Percentiles rank a stretch among this genome's conserved stretches.
phyloP scores from a whole-genome alignment of 2,329 filamentous ascomycete species.

The Monosporascus sp. region DNA sequence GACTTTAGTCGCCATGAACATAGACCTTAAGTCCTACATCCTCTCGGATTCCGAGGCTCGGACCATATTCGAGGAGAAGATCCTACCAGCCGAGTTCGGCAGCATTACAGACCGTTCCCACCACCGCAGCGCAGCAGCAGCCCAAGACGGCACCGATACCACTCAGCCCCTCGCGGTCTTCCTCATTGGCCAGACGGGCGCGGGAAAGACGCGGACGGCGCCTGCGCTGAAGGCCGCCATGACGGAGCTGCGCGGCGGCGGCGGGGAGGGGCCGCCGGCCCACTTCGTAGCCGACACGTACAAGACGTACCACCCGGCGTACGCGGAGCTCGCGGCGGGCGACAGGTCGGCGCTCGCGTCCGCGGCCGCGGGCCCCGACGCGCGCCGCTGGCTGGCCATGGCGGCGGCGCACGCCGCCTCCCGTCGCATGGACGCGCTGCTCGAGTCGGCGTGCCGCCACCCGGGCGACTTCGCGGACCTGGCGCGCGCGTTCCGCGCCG shows the following conservation, averaged over 20 bases:
- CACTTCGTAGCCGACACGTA: slow-evolving; percentile 46
- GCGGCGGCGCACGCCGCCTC: slow-evolving; percentile 30
- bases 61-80: slow-evolving; percentile 26
- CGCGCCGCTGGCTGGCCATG: slow-evolving; percentile 39
- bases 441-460: slow-evolving; percentile 42
- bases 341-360: slow-evolving; percentile 31
- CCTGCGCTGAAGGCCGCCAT: slow-evolving; percentile 33
- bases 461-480: slow-evolving; percentile 36
- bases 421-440: slow-evolving; percentile 31
- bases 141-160: not conserved
- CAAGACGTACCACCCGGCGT: slow-evolving; percentile 43
- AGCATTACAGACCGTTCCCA: slow-evolving; percentile 5
- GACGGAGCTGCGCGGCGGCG: slow-evolving; percentile 1
- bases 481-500: slow-evolving; percentile 27
- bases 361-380: slow-evolving; percentile 34
- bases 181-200: slow-evolving; percentile 43
- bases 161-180: slow-evolving; percentile 34
- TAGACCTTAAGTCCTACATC: slow-evolving; percentile 19
- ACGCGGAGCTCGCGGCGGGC: slow-evolving; percentile 25
- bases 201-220: slow-evolving; percentile 42
- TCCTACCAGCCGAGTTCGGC: slow-evolving; percentile 29
- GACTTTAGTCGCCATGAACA: not conserved
- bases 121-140: not conserved
- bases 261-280: slow-evolving; percentile 13
- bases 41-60: slow-evolving; percentile 25